Percentiles rank a stretch among this genome's conserved stretches.
Conservation (phyloP, 2,329 filamentous ascomycete species). For the Cladosporium sp. region DNA sequence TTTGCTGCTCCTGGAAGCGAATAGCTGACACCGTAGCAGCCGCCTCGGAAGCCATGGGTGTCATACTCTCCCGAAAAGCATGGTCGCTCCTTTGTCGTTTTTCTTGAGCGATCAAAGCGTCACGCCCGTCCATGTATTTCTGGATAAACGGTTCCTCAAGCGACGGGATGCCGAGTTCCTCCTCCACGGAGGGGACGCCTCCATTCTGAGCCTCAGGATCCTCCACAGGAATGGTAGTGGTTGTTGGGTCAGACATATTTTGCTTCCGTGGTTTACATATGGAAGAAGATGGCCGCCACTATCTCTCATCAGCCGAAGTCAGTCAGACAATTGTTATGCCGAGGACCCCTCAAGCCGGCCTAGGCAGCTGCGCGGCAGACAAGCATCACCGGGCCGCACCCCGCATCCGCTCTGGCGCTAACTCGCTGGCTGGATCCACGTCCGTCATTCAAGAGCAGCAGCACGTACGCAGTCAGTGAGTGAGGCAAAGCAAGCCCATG, state of each 20-base stretch:
- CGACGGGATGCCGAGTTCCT: slow-evolving; percentile 30
- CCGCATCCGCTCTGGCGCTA: neutral
- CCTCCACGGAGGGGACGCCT: slow-evolving; percentile 24
- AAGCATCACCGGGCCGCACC: neutral
- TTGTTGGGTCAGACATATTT: neutral
- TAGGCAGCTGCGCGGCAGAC: no score
- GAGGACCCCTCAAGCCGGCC: neutral
- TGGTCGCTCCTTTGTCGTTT: slow-evolving; percentile 73
- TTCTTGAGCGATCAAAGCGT: slow-evolving; percentile 73
- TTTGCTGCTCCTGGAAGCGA: slow-evolving; percentile 68
- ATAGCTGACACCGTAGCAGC: slow-evolving; percentile 76
- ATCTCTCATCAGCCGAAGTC: slow-evolving; percentile 1
- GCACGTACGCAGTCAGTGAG: no score
- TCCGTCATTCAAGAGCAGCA: neutral
- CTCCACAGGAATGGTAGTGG: neutral
- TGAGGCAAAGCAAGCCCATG: neutral
- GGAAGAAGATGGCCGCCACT: no score
- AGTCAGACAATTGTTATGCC: neutral
- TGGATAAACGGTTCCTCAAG: slow-evolving; percentile 69
- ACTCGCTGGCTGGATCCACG: neutral
- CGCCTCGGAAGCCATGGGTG: slow-evolving; percentile 72
- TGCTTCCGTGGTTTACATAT: no score
- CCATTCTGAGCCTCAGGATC: neutral
- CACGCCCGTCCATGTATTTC: slow-evolving; percentile 72
- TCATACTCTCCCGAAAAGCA: slow-evolving; percentile 68